Evolutionary conservation across 306 rosid species (phyloP), one percentile per base, ranked within the genome.

Genomic region (Malus sieversii): DNA sequence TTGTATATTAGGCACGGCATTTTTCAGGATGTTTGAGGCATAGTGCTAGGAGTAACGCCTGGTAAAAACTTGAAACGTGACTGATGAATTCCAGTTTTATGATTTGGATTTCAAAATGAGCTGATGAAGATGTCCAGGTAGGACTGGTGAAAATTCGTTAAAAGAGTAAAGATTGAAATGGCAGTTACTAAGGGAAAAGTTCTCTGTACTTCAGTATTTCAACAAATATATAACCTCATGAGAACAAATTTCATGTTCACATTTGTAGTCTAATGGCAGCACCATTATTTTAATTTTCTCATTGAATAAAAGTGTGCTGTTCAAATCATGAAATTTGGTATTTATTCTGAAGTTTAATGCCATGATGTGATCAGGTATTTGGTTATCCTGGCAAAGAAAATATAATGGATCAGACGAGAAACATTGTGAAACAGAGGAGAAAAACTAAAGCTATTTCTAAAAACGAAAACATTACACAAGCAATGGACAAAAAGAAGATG

Each of bases 401-500:
- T 68, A 79, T 80, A 76, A 18, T 64, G 79, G 85, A 81, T 79
- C 88, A 78, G 75, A 84, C 40, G 79, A 83, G 86, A 66, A 75
- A 82, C 75, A 75, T 32, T 70, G 52, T 51, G 48, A 70, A 77
- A 51, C 58, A 40, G 66, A 80, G 80, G 74, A 77, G 71, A 81
- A 62, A 57, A 57, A 80, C 79, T 57, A 78, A 75, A 71, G 83
- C 64, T 79, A 46, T 4, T 30, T 65, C 81, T 38, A 79, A 77
- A 68, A 81, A 44, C 14, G 46, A 82, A 73, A 76, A 62, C 16
- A 32, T 33, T 52, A 57, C 71, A 35, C 78, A 80, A 82, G 77
- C 74, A 64, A 72, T 4, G 35, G 85, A 87, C 79, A 90, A 79
- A 85, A 77, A 81, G 79, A 90, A 84, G 86, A 86, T 83, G 85